Evolutionary conservation across 805 yeast species (phyloP), one percentile per base, ranked within the genome.

Genomic region (Kuraishia floccosa): DNA sequence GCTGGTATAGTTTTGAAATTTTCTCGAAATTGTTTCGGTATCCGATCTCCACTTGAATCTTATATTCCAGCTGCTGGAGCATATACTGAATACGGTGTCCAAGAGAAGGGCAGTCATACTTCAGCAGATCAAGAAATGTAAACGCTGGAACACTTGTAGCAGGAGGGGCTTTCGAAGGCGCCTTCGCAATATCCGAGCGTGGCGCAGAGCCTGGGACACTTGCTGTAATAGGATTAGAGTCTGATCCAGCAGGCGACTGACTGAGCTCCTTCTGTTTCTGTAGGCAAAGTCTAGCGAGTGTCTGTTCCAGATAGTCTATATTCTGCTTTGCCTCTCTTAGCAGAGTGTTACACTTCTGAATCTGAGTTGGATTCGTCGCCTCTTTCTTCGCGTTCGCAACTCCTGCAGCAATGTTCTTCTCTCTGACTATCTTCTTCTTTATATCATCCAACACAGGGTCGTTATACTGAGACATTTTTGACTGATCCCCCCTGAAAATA

Each of bases 51-150:
- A 89, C 94, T 47, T 89, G 91, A 28, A 89, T 65, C 55, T 91
- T 91, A 54, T 89, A 86, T 50, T 87, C 95, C 36, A 91, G 65
- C 54, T 86, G 94, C 56, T 87, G 96, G 33, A 89, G 68, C 97
- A 91, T 87, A 44, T 83, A 77, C 55, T 85, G 96, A 47, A 91
- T 91, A 39, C 91, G 72, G 45, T 91, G 96, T 8, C 96, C 96
- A 42, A 91, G 60, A 0, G 94, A 83, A 1, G 96, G 96, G 43
- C 95, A 83, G 46, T 91, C 96, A 48, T 85, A 86, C 44, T 86
- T 86, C 49, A 85, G 68, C 34, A 91, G 63, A 51, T 91, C 98
- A 41, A 82, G 60, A 14, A 82, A 66, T 0, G 89, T 71, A 46
- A 68, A 81, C 4, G 68, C 50, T 1, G 78, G 72, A 11, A 50